phyloP scores from a whole-genome alignment of 768 basidiomycete species.

The Heimioporus sp. region DNA sequence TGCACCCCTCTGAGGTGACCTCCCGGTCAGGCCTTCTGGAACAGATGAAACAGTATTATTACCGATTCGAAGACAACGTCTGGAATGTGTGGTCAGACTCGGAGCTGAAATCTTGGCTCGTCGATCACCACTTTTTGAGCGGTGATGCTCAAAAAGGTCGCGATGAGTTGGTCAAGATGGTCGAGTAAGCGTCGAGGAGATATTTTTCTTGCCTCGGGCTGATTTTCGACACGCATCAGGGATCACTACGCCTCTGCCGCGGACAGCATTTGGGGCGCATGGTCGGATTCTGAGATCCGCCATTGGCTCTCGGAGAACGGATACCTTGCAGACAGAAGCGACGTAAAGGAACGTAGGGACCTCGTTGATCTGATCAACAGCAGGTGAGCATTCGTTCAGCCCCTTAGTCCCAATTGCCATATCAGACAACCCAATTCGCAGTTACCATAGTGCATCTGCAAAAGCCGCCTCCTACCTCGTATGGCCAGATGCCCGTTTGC shows the following conservation, averaged over 20 bases:
- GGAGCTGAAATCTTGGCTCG: conserved; percentile 75
- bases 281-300: conserved; percentile 72
- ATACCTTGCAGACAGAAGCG: conserved; percentile 50
- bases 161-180: conserved; percentile 75
- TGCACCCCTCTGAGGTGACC: conserved; percentile 57
- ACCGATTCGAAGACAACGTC: conserved; percentile 49
- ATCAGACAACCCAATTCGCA: conserved; percentile 24
- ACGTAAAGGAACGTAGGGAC: conserved; percentile 68
- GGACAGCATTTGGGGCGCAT: conserved; percentile 62
- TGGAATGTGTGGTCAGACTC: conserved; percentile 77
- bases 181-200: conserved; percentile 46
- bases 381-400: conserved; percentile 45
- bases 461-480: conserved; percentile 65
- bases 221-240: conserved; percentile 28
- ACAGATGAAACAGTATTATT: conserved; percentile 81
- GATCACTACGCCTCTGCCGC: conserved; percentile 65
- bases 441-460: conserved; percentile 48
- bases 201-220: no score
- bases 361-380: conserved; percentile 68
- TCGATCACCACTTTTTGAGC: conserved; percentile 71
- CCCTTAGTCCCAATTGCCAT: neutral
- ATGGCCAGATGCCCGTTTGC: conserved; percentile 93
- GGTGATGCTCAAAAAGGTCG: conserved; percentile 60
- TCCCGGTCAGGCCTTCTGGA: conserved; percentile 53
- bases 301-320: conserved; percentile 74